A percentile compares a stretch with the other conserved stretches of the same genome.
phyloP scores from a whole-genome alignment of 768 basidiomycete species.

The Tylopilus subfusipes region DNA sequence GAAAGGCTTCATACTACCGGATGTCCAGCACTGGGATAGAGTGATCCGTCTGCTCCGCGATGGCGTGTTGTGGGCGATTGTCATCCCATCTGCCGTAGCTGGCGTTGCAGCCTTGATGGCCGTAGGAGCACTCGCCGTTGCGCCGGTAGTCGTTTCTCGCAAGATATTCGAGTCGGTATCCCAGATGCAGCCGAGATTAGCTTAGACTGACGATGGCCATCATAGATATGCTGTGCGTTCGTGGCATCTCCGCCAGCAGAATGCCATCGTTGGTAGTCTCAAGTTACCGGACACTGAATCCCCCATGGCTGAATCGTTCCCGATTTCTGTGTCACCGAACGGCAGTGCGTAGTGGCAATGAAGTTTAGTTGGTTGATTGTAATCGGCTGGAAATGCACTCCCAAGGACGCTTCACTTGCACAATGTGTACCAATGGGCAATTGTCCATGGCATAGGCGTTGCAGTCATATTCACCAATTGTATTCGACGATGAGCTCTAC shows the following conservation, averaged over 20 bases:
- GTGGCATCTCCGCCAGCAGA: background rate
- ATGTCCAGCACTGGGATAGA: conserved; percentile 4
- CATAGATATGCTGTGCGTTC: background rate
- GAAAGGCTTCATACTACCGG: conserved; percentile 2
- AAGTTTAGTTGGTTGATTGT: background rate
- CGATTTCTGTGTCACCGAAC: background rate
- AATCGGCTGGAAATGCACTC: background rate
- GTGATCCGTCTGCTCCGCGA: background rate
- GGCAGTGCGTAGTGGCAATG: background rate
- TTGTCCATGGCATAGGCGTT: too few species aligned
- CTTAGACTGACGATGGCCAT: background rate
- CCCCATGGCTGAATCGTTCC: background rate
- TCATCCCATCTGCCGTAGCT: background rate
- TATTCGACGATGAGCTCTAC: too few species aligned
- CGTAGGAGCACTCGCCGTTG: background rate
- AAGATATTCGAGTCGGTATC: background rate
- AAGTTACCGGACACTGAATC: background rate
- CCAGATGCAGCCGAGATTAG: background rate
- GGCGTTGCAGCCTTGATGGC: background rate
- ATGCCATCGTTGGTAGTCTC: background rate
- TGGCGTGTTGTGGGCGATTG: background rate
- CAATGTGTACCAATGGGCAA: background rate
- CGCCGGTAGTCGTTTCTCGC: background rate
- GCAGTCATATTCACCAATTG: too few species aligned
- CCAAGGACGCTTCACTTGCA: background rate